Conservation (phyloP, 192 early-diverging fungal genomes). For the Funneliformis geosporum region DNA sequence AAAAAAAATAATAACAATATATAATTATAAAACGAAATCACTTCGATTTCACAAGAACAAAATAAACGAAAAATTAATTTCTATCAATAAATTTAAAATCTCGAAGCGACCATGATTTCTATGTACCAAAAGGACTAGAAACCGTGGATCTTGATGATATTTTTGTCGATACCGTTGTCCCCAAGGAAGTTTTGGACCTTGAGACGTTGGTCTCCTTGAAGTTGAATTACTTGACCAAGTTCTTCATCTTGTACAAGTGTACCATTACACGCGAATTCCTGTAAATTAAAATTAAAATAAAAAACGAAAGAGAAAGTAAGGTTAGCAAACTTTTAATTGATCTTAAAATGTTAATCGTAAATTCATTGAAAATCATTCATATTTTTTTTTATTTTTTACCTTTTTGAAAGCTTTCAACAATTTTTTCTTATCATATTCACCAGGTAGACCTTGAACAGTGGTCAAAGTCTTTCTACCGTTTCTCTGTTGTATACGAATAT, state of each 20-base stretch:
- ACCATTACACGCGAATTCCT: constrained; percentile 93
- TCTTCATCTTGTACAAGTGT: constrained; percentile 92
- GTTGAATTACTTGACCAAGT: constrained; percentile 88
- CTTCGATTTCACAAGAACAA: no score
- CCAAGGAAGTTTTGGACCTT: constrained; percentile 81
- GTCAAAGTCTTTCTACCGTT: constrained; percentile 97
- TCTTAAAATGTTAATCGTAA: background rate
- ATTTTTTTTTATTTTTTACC: constrained; percentile 33
- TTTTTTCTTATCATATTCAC: constrained; percentile 83
- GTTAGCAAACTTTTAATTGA: background rate
- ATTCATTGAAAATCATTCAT: background rate
- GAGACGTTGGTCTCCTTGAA: constrained; percentile 91
- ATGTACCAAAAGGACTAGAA: constrained; percentile 64
- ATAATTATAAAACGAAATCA: no score
- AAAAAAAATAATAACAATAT: no score
- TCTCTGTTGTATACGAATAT: constrained; percentile 97
- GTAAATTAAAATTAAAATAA: background rate
- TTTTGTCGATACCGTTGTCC: constrained; percentile 77
- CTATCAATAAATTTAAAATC: background rate
- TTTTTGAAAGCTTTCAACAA: constrained; percentile 97
- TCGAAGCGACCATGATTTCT: background rate
- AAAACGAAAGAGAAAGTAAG: background rate
- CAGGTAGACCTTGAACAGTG: constrained; percentile 89
- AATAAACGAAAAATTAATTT: no score
- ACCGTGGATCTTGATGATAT: constrained; percentile 94